phyloP scores from a whole-genome alignment of 2,329 filamentous ascomycete species.

The Colletotrichum brevisporum region DNA sequence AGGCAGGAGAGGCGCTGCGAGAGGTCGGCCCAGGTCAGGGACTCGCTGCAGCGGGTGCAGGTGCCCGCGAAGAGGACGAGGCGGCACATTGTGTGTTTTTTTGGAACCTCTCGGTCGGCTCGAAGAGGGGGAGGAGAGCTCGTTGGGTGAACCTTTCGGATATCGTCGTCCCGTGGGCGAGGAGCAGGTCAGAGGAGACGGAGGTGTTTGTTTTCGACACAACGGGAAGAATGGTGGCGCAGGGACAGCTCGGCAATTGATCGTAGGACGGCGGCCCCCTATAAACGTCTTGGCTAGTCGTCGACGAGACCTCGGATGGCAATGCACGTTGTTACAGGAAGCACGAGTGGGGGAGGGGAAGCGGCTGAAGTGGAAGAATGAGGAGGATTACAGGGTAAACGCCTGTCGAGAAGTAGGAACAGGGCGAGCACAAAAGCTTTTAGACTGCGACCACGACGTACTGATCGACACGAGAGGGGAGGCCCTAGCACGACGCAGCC shows the following conservation, averaged over 20 bases:
- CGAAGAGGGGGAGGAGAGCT: neutral
- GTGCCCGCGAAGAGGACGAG: conserved; percentile 59
- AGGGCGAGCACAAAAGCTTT: neutral
- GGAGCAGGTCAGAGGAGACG: too few species aligned
- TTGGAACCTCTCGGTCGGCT: neutral
- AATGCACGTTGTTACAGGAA: neutral
- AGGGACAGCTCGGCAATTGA: too few species aligned
- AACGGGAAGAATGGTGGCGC: too few species aligned
- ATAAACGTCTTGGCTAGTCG: neutral
- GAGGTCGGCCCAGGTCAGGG: conserved; percentile 60
- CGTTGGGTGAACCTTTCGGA: neutral
- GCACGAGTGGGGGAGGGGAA: neutral
- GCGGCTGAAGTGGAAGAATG: conserved; percentile 10
- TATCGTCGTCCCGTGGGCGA: neutral
- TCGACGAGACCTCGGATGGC: neutral
- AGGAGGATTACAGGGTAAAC: too few species aligned
- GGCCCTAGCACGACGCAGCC: conserved; percentile 13
- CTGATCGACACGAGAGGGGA: conserved; percentile 5
- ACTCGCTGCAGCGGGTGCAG: conserved; percentile 58
- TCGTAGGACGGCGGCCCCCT: neutral
- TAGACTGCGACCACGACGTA: neutral
- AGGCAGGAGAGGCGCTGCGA: conserved; percentile 63
- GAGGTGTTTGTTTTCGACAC: too few species aligned
- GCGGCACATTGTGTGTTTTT: conserved; percentile 58
- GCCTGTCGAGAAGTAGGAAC: conserved; percentile 1